A percentile compares a stretch with the other conserved stretches of the same genome.
Conservation (phyloP, 345 rosid genomes). For the Citrus australasica region DNA sequence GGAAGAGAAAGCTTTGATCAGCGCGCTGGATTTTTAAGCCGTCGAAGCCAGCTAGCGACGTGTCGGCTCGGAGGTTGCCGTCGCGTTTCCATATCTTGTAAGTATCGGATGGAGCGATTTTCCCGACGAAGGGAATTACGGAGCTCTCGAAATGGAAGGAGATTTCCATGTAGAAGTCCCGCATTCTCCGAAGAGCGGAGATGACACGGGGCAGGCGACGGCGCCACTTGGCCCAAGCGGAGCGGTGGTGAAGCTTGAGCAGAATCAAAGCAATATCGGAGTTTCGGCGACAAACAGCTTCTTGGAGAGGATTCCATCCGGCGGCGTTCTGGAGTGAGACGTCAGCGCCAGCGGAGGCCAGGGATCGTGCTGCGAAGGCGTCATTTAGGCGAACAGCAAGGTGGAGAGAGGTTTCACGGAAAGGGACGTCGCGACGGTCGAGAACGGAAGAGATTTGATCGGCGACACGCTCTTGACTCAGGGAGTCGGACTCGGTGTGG, state of each 20-base stretch:
- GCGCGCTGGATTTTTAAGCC: slow-evolving; percentile 83
- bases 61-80: slow-evolving; percentile 84
- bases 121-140: slow-evolving; percentile 84
- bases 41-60: slow-evolving; percentile 82
- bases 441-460: slow-evolving; percentile 72
- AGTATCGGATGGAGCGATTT: slow-evolving; percentile 92
- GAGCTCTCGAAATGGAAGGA: slow-evolving; percentile 91
- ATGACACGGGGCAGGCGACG: slow-evolving; percentile 75
- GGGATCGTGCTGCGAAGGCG: slow-evolving; percentile 38
- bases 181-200: slow-evolving; percentile 72
- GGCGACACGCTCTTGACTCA: slow-evolving; percentile 57
- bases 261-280: slow-evolving; percentile 50
- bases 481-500: slow-evolving; percentile 67
- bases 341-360: slow-evolving; percentile 73
- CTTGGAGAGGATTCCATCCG: slow-evolving; percentile 84
- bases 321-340: slow-evolving; percentile 70
- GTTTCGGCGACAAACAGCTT: slow-evolving; percentile 67
- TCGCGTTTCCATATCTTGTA: slow-evolving; percentile 96
- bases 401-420: slow-evolving; percentile 84
- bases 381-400: slow-evolving; percentile 74
- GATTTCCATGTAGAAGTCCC: slow-evolving; percentile 94
- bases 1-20: slow-evolving; percentile 83
- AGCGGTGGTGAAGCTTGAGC: slow-evolving; percentile 50
- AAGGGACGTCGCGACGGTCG: slow-evolving; percentile 87
- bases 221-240: slow-evolving; percentile 90